Evolutionary conservation across 78 protist species (phyloP).

Genomic region (Dictyostelium citrinum): DNA sequence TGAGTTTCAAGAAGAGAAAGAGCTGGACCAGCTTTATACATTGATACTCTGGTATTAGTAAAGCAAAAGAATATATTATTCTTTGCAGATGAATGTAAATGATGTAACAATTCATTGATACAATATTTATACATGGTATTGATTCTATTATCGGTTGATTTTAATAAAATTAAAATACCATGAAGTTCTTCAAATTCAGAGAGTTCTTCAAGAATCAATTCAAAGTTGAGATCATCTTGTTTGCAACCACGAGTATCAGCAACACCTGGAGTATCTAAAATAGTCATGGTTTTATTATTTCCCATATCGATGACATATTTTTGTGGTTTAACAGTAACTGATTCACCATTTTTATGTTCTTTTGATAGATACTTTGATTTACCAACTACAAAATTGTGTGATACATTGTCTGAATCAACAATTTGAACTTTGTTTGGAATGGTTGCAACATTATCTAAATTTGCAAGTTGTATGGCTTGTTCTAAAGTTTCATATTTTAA

Average conservation of each 20-base stretch:
- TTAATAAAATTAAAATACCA: background rate
- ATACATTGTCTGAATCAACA: background rate
- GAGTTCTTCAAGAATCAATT: background rate
- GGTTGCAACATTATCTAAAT: background rate
- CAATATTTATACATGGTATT: background rate
- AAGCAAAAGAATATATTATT: background rate
- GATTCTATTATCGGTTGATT: background rate
- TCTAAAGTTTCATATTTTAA: background rate
- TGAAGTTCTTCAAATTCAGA: background rate
- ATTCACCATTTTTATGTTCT: background rate
- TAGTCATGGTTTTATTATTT: background rate
- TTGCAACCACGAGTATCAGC: conserved; percentile 11
- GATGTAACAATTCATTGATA: background rate
- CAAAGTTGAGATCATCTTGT: conserved; percentile 10
- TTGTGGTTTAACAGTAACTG: background rate
- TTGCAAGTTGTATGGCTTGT: background rate
- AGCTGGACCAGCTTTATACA: background rate
- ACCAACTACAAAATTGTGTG: background rate
- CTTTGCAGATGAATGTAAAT: conserved; percentile 11
- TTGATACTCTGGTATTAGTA: background rate
- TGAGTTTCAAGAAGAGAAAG: background rate
- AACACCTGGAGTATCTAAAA: conserved; percentile 30
- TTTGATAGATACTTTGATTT: background rate
- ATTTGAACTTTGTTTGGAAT: background rate
- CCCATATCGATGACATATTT: background rate